These are phyloP conservation scores for Microthlaspi erraticum DNA, from an alignment of 345 rosid species.

Conservation along the genomic window DNA sequence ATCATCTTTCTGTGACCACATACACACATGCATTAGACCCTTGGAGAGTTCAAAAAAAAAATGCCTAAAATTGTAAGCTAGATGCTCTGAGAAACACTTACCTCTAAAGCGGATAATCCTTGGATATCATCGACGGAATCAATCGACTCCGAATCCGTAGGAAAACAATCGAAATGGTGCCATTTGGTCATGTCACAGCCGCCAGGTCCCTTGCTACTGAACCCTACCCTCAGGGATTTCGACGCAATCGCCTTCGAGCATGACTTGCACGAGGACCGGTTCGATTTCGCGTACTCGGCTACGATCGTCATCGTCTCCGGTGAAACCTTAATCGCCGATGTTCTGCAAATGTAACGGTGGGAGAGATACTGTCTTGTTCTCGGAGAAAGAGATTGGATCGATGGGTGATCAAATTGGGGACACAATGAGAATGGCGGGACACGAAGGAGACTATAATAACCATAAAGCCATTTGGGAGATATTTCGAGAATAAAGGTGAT, in stretches of 20 bases:
- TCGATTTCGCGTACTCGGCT: conserved; percentile 88
- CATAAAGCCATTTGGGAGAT: conserved; percentile 31
- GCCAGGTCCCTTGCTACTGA: conserved; percentile 61
- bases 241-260: conserved; percentile 62
- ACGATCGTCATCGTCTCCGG: conserved; percentile 46
- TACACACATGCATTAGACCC: conserved; percentile 6
- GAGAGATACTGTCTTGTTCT: conserved; percentile 15
- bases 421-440: neutral
- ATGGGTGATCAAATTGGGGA: neutral
- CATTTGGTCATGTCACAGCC: conserved; percentile 78
- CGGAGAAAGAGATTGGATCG: neutral
- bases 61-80: neutral
- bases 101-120: conserved; percentile 68
- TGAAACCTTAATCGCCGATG: neutral
- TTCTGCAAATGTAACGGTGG: neutral
- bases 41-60: neutral
- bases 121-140: conserved; percentile 53
- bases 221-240: conserved; percentile 66
- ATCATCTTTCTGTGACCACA: conserved; percentile 41
- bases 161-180: conserved; percentile 77
- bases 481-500: neutral
- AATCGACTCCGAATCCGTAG: conserved; percentile 44
- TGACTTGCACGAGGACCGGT: conserved; percentile 74
- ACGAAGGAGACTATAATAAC: conserved; percentile 6
- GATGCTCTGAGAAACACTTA: conserved; percentile 1